These are phyloP conservation scores for Fusarium penzigii DNA, from an alignment of 2,329 filamentous ascomycete species.

Conservation along the genomic window DNA sequence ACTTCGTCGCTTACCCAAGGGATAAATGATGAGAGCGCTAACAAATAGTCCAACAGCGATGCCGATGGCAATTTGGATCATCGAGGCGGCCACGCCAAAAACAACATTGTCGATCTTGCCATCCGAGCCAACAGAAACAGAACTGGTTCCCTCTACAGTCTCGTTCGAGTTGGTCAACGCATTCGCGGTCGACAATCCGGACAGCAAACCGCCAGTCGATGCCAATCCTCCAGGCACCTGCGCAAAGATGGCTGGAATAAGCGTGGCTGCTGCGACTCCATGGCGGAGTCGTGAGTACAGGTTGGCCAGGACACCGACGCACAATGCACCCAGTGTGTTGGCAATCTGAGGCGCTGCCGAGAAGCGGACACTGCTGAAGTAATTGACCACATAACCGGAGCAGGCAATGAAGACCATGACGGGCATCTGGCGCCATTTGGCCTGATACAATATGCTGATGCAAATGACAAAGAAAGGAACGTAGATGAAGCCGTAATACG, in stretches of 20 bases:
- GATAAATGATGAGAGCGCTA: conserved; percentile 50
- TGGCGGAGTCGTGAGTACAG: conserved; percentile 65
- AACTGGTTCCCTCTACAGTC: conserved; percentile 37
- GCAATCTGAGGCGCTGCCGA: conserved; percentile 71
- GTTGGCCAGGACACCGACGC: conserved; percentile 76
- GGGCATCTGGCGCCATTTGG: conserved; percentile 78
- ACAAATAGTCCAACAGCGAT: conserved; percentile 53
- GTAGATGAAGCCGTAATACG: conserved; percentile 63
- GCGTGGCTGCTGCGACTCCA: conserved; percentile 50
- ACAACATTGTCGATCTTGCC: conserved; percentile 38
- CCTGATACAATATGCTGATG: conserved; percentile 76
- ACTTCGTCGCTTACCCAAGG: conserved; percentile 50
- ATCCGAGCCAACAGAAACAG: conserved; percentile 22
- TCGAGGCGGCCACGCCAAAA: conserved; percentile 49
- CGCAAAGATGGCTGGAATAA: conserved; percentile 50
- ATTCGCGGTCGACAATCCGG: conserved; percentile 47
- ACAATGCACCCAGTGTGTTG: conserved; percentile 74
- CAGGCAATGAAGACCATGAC: conserved; percentile 75
- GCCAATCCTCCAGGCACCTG: conserved; percentile 51
- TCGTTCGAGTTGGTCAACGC: conserved; percentile 41
- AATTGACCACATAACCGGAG: conserved; percentile 75
- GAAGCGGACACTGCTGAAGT: conserved; percentile 68
- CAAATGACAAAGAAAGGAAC: conserved; percentile 74
- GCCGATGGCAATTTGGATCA: conserved; percentile 55
- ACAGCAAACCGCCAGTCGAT: conserved; percentile 47